Evolutionary conservation across 1,284 basidiomycete species (phyloP).

Genomic region (Melampsora allii-populina): DNA sequence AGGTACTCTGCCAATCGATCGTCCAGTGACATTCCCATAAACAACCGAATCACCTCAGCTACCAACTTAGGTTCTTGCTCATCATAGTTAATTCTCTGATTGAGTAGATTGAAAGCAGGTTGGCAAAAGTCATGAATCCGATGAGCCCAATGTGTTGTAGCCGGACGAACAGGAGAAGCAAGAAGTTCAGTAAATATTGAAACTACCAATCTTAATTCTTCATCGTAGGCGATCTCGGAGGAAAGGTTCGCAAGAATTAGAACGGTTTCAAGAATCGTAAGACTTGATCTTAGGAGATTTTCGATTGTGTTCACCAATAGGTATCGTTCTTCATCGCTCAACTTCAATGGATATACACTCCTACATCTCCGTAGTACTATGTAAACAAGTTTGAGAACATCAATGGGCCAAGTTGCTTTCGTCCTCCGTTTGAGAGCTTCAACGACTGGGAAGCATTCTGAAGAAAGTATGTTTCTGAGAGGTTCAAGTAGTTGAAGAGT

Average conservation of each 20-base stretch:
- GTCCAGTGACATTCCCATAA: slow-evolving; percentile 37
- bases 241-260: slow-evolving; percentile 18
- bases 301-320: slow-evolving; percentile 22
- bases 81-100: slow-evolving; percentile 10
- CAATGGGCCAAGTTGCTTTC: slow-evolving; percentile 27
- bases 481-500: slow-evolving; percentile 28
- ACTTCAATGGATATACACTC: slow-evolving; percentile 5
- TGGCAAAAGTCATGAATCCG: slow-evolving; percentile 41
- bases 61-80: slow-evolving; percentile 40
- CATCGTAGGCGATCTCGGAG: slow-evolving; percentile 24
- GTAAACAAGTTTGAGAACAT: slow-evolving; percentile 39
- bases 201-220: slow-evolving; percentile 39
- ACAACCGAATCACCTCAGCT: slow-evolving; percentile 30
- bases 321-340: slow-evolving; percentile 30
- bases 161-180: slow-evolving; percentile 28
- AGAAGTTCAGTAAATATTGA: slow-evolving; percentile 35
- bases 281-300: slow-evolving; percentile 26
- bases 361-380: slow-evolving; percentile 27
- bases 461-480: slow-evolving; percentile 22
- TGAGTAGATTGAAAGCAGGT: slow-evolving; percentile 40
- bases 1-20: slow-evolving; percentile 38
- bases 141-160: slow-evolving; percentile 40
- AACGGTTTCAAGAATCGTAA: slow-evolving; percentile 35
- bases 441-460: slow-evolving; percentile 31
- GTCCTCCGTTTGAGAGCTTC: slow-evolving; percentile 33